Percentiles rank a stretch among this genome's conserved stretches.
These are phyloP conservation scores for Iris macrosiphon DNA, from an alignment of 106 monocot genomes.

Conservation along the genomic window DNA sequence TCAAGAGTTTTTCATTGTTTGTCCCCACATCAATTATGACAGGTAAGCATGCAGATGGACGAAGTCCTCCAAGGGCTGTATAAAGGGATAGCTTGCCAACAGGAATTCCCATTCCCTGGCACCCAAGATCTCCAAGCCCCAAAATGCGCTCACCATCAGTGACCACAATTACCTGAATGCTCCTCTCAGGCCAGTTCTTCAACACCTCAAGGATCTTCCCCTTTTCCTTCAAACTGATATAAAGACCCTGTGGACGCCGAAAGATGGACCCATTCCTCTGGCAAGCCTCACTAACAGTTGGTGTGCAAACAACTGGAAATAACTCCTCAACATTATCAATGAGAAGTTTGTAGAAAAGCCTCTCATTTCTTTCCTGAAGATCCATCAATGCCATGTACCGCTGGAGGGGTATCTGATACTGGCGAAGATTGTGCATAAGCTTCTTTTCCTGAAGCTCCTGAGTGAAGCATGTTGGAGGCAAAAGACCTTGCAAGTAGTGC, in stretches of 20 bases:
- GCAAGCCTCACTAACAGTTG: constrained; percentile 24
- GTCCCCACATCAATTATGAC: constrained; percentile 28
- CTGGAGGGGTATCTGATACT: constrained; percentile 20
- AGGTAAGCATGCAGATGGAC: constrained; percentile 28
- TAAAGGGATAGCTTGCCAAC: constrained; percentile 24
- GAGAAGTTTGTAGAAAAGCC: constrained; percentile 22
- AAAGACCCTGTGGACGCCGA: constrained; percentile 21
- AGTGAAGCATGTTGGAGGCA: constrained; percentile 12
- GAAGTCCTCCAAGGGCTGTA: constrained; percentile 20
- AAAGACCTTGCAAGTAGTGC: constrained; percentile 19
- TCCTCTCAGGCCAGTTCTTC: constrained; percentile 33
- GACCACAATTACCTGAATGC: constrained; percentile 27
- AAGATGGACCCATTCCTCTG: constrained; percentile 22
- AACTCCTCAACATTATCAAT: constrained; percentile 24
- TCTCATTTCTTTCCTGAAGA: constrained; percentile 27
- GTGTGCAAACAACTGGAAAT: constrained; percentile 23
- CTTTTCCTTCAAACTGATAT: constrained; percentile 25
- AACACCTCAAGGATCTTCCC: constrained; percentile 26
- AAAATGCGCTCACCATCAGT: constrained; percentile 31
- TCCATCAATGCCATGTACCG: constrained; percentile 27
- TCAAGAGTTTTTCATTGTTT: constrained; percentile 17
- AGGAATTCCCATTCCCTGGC: constrained; percentile 30
- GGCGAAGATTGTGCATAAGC: constrained; percentile 19
- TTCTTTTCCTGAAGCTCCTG: constrained; percentile 26
- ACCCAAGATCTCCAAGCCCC: constrained; percentile 30